Evolutionary conservation across 2,329 filamentous ascomycete genomes (phyloP).

Genomic region (Ceratocystis harringtonii): DNA sequence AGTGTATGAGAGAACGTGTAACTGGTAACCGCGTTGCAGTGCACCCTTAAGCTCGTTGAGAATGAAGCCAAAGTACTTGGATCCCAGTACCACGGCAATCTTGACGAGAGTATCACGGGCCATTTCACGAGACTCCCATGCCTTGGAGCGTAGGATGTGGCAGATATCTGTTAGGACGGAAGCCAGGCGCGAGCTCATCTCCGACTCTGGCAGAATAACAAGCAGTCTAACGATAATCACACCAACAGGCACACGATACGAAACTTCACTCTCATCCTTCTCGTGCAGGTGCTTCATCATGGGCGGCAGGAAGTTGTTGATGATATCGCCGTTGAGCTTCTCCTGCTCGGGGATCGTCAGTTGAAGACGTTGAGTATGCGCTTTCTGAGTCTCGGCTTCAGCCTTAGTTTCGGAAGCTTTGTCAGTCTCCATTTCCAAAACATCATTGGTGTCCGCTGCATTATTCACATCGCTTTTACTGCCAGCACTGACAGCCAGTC

Average conservation of each 20-base stretch:
- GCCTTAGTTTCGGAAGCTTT: slow-evolving; percentile 29
- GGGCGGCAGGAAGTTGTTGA: slow-evolving; percentile 60
- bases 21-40: slow-evolving; percentile 72
- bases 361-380: slow-evolving; percentile 33
- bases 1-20: slow-evolving; percentile 90
- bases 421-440: slow-evolving; percentile 20
- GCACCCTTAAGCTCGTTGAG: slow-evolving; percentile 77
- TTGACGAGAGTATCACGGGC: slow-evolving; percentile 76
- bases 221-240: slow-evolving; percentile 80
- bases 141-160: slow-evolving; percentile 78
- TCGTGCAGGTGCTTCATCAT: slow-evolving; percentile 77
- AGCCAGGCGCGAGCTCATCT: slow-evolving; percentile 61
- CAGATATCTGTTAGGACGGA: slow-evolving; percentile 81
- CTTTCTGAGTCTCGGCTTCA: neutral
- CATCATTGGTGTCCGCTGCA: neutral
- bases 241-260: slow-evolving; percentile 77
- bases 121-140: slow-evolving; percentile 79
- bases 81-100: slow-evolving; percentile 66
- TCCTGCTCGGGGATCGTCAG: slow-evolving; percentile 49
- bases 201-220: slow-evolving; percentile 57
- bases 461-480: slow-evolving; percentile 28
- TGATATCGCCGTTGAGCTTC: slow-evolving; percentile 58
- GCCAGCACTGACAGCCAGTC: neutral
- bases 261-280: slow-evolving; percentile 89
- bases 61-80: slow-evolving; percentile 79